Conservation (phyloP, 169 alveolate species). For the Plasmodium cynomolgi region DNA sequence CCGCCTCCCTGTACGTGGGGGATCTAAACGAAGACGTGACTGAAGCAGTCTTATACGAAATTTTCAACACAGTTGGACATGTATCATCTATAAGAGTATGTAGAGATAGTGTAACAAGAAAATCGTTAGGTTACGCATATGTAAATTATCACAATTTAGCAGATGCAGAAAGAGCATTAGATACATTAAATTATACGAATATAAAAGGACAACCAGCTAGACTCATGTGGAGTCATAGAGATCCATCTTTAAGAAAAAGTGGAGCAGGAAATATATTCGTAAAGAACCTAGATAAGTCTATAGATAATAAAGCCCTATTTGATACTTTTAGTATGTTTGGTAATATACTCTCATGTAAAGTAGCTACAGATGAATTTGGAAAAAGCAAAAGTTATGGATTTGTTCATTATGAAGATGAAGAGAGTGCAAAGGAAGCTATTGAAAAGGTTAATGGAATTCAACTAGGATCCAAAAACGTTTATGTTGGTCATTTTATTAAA, state of each 20-base stretch:
- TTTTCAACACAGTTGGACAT: conserved; percentile 94
- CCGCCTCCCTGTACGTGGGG: conserved; percentile 95
- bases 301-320: conserved; percentile 95
- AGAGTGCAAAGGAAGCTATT: conserved; percentile 94
- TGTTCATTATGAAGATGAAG: conserved; percentile 95
- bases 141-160: conserved; percentile 92
- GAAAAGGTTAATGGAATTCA: conserved; percentile 93
- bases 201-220: conserved; percentile 95
- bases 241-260: conserved; percentile 94
- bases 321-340: conserved; percentile 96
- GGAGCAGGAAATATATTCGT: conserved; percentile 96
- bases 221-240: conserved; percentile 94
- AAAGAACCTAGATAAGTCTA: conserved; percentile 93
- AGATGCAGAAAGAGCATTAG: conserved; percentile 94
- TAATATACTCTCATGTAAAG: conserved; percentile 94
- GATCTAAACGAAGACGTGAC: conserved; percentile 93
- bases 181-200: conserved; percentile 92
- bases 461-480: conserved; percentile 92
- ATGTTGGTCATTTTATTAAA: conserved; percentile 92
- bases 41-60: conserved; percentile 94
- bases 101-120: conserved; percentile 92
- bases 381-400: conserved; percentile 95
- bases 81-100: conserved; percentile 95
- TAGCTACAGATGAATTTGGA: conserved; percentile 91
- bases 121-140: conserved; percentile 93